A percentile compares a stretch with the other conserved stretches of the same genome.
Conservation (phyloP, 2,329 filamentous ascomycete genomes). For the Raffaelea arxii region DNA sequence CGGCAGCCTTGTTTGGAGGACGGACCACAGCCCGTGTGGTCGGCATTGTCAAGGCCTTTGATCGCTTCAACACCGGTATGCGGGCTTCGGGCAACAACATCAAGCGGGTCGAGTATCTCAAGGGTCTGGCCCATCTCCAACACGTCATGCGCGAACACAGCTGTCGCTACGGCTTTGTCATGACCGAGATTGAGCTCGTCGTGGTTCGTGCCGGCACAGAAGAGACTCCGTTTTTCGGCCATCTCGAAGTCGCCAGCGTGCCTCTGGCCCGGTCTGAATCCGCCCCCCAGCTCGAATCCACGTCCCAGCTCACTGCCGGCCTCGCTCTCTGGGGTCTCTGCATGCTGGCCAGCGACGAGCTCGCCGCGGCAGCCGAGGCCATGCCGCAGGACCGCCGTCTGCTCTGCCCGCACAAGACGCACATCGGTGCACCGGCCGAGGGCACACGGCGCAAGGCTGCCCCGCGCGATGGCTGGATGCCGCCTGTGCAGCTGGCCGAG, state of each 20-base stretch:
- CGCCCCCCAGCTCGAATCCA: conserved; percentile 17
- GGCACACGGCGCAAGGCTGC: conserved; percentile 60
- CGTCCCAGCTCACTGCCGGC: conserved; percentile 53
- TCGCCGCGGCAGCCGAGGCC: conserved; percentile 10
- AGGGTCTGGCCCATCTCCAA: conserved; percentile 77
- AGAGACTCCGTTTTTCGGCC: conserved; percentile 74
- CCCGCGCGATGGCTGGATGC: conserved; percentile 67
- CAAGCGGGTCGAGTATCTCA: conserved; percentile 81
- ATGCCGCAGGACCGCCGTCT: conserved; percentile 40
- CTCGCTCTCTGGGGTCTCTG: conserved; percentile 72
- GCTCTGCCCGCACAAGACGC: conserved; percentile 39
- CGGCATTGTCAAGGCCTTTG: conserved; percentile 79
- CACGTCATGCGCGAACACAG: conserved; percentile 87
- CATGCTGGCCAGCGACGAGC: conserved; percentile 26
- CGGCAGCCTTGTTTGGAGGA: conserved; percentile 39
- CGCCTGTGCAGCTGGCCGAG: conserved; percentile 60
- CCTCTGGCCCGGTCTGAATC: conserved; percentile 37
- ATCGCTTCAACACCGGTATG: conserved; percentile 94
- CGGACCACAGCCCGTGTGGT: conserved; percentile 36
- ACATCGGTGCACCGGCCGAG: conserved; percentile 67
- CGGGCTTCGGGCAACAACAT: conserved; percentile 75
- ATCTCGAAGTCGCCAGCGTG: conserved; percentile 62
- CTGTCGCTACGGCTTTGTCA: conserved; percentile 90
- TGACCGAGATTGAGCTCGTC: conserved; percentile 91
- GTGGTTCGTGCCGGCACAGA: conserved; percentile 72